Conservation (phyloP, 305 asterid genomes). For the Fraxinus nigra region DNA sequence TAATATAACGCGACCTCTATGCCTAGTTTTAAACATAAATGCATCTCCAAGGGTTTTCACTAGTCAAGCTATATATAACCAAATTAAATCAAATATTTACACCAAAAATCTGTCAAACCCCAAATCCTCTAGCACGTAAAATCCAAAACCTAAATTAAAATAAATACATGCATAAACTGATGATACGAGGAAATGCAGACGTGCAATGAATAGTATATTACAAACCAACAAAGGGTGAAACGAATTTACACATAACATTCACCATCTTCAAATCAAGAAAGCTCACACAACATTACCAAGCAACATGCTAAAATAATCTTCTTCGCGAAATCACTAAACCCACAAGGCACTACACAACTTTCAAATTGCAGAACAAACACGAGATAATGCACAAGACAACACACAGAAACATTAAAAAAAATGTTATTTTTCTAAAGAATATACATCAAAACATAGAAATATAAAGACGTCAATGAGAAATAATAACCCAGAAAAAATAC, state of each 20-base stretch:
- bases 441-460: neutral
- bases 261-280: neutral
- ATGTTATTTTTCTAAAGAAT: neutral
- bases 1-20: neutral
- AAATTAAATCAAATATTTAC: neutral
- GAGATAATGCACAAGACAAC: neutral
- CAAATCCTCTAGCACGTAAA: neutral
- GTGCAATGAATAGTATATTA: neutral
- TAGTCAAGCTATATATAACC: neutral
- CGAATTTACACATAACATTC: neutral
- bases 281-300: neutral
- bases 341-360: neutral
- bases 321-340: neutral
- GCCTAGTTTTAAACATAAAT: neutral
- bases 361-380: neutral
- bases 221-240: neutral
- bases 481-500: neutral
- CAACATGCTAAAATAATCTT: neutral
- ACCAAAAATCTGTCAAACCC: neutral
- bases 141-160: neutral
- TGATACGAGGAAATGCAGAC: neutral
- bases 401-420: neutral
- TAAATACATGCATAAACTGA: neutral
- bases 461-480: neutral
- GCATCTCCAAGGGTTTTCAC: neutral